phyloP scores from a whole-genome alignment of 139 green algal species.

The Chlorella sp. region DNA sequence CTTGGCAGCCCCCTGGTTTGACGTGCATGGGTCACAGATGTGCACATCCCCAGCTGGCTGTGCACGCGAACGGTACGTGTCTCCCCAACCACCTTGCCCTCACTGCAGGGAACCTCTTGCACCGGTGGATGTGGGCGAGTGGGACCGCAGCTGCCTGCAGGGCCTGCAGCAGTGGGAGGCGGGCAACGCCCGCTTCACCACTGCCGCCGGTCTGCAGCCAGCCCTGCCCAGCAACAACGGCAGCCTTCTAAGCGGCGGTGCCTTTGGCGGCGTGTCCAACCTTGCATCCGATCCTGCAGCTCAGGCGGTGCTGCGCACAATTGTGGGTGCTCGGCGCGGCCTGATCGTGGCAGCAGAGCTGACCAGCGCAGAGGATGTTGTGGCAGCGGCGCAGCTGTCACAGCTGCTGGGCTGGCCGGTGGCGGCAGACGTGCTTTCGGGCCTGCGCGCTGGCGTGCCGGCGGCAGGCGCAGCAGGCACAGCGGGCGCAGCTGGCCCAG shows the following conservation, averaged over 20 bases:
- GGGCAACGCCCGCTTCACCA: slow-evolving; percentile 52
- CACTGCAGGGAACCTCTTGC: slow-evolving; percentile 76
- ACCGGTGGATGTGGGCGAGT: slow-evolving; percentile 46
- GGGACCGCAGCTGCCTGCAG: slow-evolving; percentile 21
- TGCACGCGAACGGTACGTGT: too few species aligned
- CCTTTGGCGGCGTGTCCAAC: not conserved
- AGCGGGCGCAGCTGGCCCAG: not conserved
- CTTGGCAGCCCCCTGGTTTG: too few species aligned
- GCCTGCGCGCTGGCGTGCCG: slow-evolving; percentile 2
- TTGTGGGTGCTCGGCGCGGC: slow-evolving; percentile 50
- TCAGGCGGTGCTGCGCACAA: not conserved
- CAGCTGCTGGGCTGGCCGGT: slow-evolving; percentile 86
- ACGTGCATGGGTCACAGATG: too few species aligned
- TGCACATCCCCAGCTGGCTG: too few species aligned
- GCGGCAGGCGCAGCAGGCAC: not conserved
- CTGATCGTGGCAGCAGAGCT: slow-evolving; percentile 89
- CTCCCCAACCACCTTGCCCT: too few species aligned
- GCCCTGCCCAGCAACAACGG: not conserved
- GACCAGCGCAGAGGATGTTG: slow-evolving; percentile 54
- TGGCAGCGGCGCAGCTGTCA: slow-evolving; percentile 63
- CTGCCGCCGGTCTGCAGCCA: not conserved
- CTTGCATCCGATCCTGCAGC: slow-evolving; percentile 17
- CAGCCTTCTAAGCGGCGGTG: slow-evolving; percentile 14
- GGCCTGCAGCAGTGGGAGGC: slow-evolving; percentile 75
- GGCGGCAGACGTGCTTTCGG: slow-evolving; percentile 86